phyloP scores from a whole-genome alignment of 306 rosid species.

The Cucurbita argyrosperma region DNA sequence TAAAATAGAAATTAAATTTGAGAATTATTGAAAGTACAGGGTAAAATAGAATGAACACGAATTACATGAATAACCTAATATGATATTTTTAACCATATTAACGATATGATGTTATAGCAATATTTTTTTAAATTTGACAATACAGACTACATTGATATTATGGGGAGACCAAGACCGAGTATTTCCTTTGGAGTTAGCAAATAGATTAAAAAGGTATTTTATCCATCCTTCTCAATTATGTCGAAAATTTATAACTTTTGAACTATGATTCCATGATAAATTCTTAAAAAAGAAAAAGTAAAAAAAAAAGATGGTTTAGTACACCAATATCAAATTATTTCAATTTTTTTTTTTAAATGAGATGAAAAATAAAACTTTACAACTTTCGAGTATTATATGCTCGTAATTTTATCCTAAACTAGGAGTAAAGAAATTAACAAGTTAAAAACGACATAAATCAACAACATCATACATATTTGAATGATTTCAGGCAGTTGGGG shows the following conservation, averaged over 20 bases:
- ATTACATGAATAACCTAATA: neutral
- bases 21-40: too few species aligned
- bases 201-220: slow-evolving; percentile 51
- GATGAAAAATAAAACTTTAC: too few species aligned
- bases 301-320: too few species aligned
- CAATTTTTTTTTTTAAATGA: too few species aligned
- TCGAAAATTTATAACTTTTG: neutral
- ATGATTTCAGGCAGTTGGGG: slow-evolving; percentile 44
- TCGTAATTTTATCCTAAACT: too few species aligned
- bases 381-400: too few species aligned
- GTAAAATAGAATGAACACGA: neutral
- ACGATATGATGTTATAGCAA: neutral
- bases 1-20: too few species aligned
- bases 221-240: too few species aligned
- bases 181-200: slow-evolving; percentile 72
- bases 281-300: too few species aligned
- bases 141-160: slow-evolving; percentile 60
- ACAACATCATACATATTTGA: too few species aligned
- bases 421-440: neutral
- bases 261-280: neutral
- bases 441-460: neutral
- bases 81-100: neutral
- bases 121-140: neutral
- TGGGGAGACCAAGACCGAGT: slow-evolving; percentile 83
- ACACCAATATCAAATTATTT: too few species aligned